Evolutionary conservation across 2,329 filamentous ascomycete genomes (phyloP), one percentile per base, ranked within the genome.

Genomic region (Epichloe typhina): DNA sequence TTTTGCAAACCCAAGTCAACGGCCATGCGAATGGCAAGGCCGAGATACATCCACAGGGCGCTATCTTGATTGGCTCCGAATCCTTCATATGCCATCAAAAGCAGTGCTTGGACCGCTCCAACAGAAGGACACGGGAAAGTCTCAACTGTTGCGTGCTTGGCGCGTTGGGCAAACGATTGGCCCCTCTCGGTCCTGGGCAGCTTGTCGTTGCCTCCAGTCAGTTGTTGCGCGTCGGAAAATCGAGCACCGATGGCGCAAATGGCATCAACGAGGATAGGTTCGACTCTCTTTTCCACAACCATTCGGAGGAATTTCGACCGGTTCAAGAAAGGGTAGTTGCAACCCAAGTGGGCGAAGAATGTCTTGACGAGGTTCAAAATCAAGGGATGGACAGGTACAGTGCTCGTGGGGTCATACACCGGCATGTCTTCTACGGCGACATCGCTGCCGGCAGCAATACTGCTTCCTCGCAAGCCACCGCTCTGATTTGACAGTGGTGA

Each of bases 31-130:
- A 95, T 95, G 0, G 88, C 84, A 48, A 91, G 83, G 0, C 88
- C 89, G 1, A 95, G 73, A 61, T 94, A 95, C 88, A 95, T 94
- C 88, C 89, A 95, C 6, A 95, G 67, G 0, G 88, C 87, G 63
- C 88, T 94, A 61, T 95, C 89, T 58, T 90, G 86, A 56, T 88
- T 87, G 11, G 86, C 86, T 1, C 88, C 89, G 58, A 95, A 95
- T 42, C 90, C 84, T 57, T 94, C 88, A 61, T 95, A 95, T 0
- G 88, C 88, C 67, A 95, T 79, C 31, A 95, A 69, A 11, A 95
- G 68, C 46, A 84, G 89, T 0, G 88, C 87, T 59, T 95, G 89
- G 0, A 93, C 86, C 9, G 87, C 88, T 23, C 85, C 84, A 1
- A 94, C 82, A 2, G 83, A 88, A 0, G 88, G 88, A 54, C 85